phyloP scores from a whole-genome alignment of 202 grass and related monocot species.

The Miscanthus sacchariflorus region DNA sequence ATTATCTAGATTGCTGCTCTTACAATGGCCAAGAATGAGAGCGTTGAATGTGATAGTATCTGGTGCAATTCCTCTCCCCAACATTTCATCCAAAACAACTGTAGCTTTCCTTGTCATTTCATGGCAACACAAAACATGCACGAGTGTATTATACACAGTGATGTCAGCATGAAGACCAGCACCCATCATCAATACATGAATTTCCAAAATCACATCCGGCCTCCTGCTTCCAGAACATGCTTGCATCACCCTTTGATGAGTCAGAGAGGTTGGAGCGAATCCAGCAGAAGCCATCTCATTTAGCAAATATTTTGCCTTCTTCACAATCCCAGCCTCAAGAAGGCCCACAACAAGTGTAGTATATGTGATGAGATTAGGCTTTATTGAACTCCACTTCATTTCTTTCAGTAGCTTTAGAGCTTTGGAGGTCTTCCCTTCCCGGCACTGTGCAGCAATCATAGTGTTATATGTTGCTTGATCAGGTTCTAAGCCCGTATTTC shows the following conservation, averaged over 20 bases:
- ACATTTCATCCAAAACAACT: constrained; percentile 77
- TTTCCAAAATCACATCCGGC: constrained; percentile 60
- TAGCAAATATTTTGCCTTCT: constrained; percentile 68
- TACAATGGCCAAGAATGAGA: constrained; percentile 90
- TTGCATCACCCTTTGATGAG: constrained; percentile 65
- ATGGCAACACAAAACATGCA: constrained; percentile 75
- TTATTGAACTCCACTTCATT: constrained; percentile 68
- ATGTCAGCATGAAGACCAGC: constrained; percentile 62
- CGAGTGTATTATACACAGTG: constrained; percentile 71
- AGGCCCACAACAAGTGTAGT: constrained; percentile 65
- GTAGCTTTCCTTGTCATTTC: constrained; percentile 76
- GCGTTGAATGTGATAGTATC: constrained; percentile 78
- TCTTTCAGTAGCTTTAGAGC: constrained; percentile 65
- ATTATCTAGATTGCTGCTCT: constrained; percentile 70
- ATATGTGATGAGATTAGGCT: constrained; percentile 87
- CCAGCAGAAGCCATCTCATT: constrained; percentile 67
- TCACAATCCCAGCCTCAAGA: constrained; percentile 49
- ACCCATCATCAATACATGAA: constrained; percentile 72
- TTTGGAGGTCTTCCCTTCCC: constrained; percentile 62
- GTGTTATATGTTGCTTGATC: constrained; percentile 89
- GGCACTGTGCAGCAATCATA: constrained; percentile 70
- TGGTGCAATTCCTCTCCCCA: constrained; percentile 63
- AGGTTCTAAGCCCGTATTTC: constrained; percentile 75
- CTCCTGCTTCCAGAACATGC: constrained; percentile 69
- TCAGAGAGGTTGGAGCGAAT: constrained; percentile 59